A percentile compares a stretch with the other conserved stretches of the same genome.
These are phyloP conservation scores for Abelmoschus esculentus DNA, from an alignment of 345 rosid species.

Conservation along the genomic window DNA sequence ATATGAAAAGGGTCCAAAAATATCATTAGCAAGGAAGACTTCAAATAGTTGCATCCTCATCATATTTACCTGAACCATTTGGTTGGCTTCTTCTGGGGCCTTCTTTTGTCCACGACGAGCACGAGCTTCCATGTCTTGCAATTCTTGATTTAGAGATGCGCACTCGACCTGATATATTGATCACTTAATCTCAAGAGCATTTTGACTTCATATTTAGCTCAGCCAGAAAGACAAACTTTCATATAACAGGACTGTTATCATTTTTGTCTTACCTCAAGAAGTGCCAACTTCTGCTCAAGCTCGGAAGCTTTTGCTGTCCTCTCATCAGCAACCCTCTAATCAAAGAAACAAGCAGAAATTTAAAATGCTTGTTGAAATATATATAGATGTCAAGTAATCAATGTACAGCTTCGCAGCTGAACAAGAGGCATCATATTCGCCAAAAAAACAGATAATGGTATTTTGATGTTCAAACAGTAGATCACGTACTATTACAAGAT, in stretches of 20 bases:
- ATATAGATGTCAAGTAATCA: background rate
- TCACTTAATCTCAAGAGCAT: slow-evolving; percentile 16
- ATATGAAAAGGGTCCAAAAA: background rate
- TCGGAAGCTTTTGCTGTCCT: slow-evolving; percentile 79
- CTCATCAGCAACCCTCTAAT: slow-evolving; percentile 87
- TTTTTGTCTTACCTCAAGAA: slow-evolving; percentile 63
- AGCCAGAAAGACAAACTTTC: background rate
- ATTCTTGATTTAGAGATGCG: slow-evolving; percentile 81
- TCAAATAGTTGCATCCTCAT: background rate
- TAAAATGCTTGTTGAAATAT: slow-evolving; percentile 1
- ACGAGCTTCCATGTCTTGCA: slow-evolving; percentile 87
- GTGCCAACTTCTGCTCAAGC: slow-evolving; percentile 88
- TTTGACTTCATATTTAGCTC: slow-evolving; percentile 7
- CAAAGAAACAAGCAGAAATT: slow-evolving; percentile 1
- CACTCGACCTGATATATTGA: slow-evolving; percentile 62
- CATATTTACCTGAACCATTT: slow-evolving; percentile 70
- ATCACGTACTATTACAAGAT: background rate
- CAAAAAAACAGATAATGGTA: background rate
- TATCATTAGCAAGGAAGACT: background rate
- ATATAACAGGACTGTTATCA: background rate
- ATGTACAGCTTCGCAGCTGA: background rate
- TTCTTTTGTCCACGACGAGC: slow-evolving; percentile 89
- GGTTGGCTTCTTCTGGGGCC: slow-evolving; percentile 82
- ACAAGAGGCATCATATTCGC: slow-evolving; percentile 10
- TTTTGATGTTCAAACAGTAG: background rate